phyloP scores from a whole-genome alignment of 1,284 basidiomycete genomes.

The Meripilus lineatus region DNA sequence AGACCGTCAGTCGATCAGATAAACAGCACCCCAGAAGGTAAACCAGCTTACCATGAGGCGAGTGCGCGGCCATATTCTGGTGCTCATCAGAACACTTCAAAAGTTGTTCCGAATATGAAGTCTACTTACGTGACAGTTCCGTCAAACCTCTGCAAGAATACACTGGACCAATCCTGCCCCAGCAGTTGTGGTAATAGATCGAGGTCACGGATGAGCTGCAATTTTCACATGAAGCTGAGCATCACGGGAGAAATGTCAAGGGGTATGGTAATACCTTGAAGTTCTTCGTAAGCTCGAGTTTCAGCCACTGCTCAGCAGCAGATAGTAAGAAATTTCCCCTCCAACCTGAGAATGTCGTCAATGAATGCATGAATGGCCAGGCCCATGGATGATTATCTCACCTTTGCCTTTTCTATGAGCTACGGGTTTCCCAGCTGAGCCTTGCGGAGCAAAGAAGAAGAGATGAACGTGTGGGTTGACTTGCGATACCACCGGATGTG shows the following conservation, averaged over 20 bases:
- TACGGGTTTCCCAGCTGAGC: slow-evolving; percentile 91
- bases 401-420: slow-evolving; percentile 91
- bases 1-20: neutral
- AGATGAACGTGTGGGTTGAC: slow-evolving; percentile 97
- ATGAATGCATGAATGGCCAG: too few species aligned
- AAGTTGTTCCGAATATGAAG: neutral
- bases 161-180: slow-evolving; percentile 93
- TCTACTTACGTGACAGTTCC: slow-evolving; percentile 70
- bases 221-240: neutral
- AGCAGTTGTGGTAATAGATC: slow-evolving; percentile 86
- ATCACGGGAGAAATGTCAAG: neutral
- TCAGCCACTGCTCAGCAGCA: slow-evolving; percentile 89
- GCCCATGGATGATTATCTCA: too few species aligned
- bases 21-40: slow-evolving; percentile 9
- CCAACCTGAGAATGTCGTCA: slow-evolving; percentile 72
- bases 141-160: slow-evolving; percentile 89
- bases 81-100: slow-evolving; percentile 18
- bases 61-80: slow-evolving; percentile 84
- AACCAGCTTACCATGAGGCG: slow-evolving; percentile 54
- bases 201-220: slow-evolving; percentile 83
- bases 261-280: slow-evolving; percentile 57
- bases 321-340: slow-evolving; percentile 93
- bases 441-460: slow-evolving; percentile 96
- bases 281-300: slow-evolving; percentile 92
- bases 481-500: slow-evolving; percentile 93